These are phyloP conservation scores for Fusarium tjaetaba DNA, from an alignment of 2,329 filamentous ascomycete genomes.

Conservation along the genomic window DNA sequence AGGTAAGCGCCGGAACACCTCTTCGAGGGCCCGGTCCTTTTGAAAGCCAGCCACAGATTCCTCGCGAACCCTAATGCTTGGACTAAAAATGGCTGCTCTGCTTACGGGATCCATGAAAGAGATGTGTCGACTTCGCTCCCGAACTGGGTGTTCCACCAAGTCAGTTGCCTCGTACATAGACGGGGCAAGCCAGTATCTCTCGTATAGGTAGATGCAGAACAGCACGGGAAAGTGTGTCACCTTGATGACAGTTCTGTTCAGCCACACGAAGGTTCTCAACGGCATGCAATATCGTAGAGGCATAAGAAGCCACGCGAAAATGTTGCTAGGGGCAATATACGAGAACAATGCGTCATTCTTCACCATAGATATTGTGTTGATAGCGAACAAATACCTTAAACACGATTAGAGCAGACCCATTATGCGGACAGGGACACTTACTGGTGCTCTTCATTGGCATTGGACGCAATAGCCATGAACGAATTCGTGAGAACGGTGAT, in stretches of 20 bases:
- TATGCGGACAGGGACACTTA: slow-evolving; percentile 47
- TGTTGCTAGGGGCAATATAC: slow-evolving; percentile 90
- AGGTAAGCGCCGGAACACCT: slow-evolving; percentile 84
- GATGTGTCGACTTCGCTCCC: slow-evolving; percentile 59
- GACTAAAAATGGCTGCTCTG: slow-evolving; percentile 76
- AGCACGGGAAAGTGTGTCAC: slow-evolving; percentile 88
- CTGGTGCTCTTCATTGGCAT: slow-evolving; percentile 90
- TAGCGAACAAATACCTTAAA: slow-evolving; percentile 82
- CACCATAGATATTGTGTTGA: slow-evolving; percentile 97
- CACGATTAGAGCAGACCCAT: slow-evolving; percentile 7
- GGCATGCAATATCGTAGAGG: slow-evolving; percentile 84
- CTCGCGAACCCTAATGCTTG: slow-evolving; percentile 76
- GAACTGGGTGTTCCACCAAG: slow-evolving; percentile 77
- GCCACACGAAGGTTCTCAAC: slow-evolving; percentile 80
- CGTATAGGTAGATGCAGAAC: slow-evolving; percentile 87
- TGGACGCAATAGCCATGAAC: slow-evolving; percentile 94
- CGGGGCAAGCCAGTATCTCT: slow-evolving; percentile 79
- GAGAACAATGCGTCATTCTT: slow-evolving; percentile 98
- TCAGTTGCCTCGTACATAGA: slow-evolving; percentile 85
- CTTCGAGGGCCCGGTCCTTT: slow-evolving; percentile 89
- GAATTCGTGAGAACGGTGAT: slow-evolving; percentile 97
- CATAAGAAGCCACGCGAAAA: slow-evolving; percentile 89
- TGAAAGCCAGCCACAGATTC: slow-evolving; percentile 89
- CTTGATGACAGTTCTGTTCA: slow-evolving; percentile 94
- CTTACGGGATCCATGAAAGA: slow-evolving; percentile 67